Conservation (phyloP, 805 yeast species). For the Saccharomycopsis synnaedendra region DNA sequence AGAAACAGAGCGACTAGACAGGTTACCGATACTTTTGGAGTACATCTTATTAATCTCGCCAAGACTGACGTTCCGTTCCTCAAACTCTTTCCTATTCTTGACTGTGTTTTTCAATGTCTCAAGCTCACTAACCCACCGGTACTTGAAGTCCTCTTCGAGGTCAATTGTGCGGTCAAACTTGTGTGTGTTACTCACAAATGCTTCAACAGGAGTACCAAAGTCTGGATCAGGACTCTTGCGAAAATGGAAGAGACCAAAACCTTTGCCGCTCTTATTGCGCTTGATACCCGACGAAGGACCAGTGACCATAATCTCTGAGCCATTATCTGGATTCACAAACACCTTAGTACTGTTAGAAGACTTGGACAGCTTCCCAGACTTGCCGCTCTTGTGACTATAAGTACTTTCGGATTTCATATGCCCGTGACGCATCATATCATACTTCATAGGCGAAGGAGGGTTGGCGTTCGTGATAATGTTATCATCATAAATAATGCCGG, state of each 20-base stretch:
- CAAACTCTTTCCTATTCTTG: background rate
- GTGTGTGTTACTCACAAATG: background rate
- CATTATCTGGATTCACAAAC: conserved; percentile 12
- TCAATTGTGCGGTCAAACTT: background rate
- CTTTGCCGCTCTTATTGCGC: conserved; percentile 3
- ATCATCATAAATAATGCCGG: conserved; percentile 13
- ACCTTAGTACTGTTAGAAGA: conserved; percentile 6
- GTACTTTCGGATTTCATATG: conserved; percentile 11
- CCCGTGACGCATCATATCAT: background rate
- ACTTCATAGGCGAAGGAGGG: conserved; percentile 12
- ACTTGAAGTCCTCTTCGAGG: background rate
- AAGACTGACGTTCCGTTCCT: conserved; percentile 5
- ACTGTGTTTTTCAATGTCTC: background rate
- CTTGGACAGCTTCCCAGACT: conserved; percentile 8
- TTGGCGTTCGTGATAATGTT: conserved; percentile 16
- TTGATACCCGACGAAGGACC: background rate
- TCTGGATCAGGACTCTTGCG: background rate
- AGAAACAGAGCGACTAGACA: background rate
- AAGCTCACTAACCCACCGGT: background rate
- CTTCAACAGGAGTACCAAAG: background rate
- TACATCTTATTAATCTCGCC: conserved; percentile 1
- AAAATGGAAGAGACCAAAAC: conserved; percentile 4
- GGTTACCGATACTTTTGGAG: background rate
- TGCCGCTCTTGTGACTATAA: conserved; percentile 4
- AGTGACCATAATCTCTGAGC: conserved; percentile 14